Base-by-base conservation (phyloP, 78 protist species). In the Cavenderia fasciculata region DNA sequence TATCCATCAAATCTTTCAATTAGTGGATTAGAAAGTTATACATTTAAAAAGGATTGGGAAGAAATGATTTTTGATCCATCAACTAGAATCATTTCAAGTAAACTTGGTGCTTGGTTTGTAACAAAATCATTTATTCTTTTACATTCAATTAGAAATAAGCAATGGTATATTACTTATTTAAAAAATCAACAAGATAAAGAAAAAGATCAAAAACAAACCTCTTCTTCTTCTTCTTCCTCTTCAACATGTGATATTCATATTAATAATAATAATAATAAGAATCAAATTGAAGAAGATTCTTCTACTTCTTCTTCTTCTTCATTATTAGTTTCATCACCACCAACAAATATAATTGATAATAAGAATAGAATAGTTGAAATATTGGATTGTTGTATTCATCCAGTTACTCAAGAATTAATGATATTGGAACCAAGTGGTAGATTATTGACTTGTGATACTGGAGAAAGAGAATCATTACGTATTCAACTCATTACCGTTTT, bases 41-140 rank as follows among this genome's bases (percentile, higher is more conserved):
- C 65, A 14, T 44, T 79, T 2, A 65, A 56, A 56, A 65, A 43
- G 29, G 89, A 79, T 11, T 79, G 89, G 89, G 21, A 29, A 44
- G 74, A 66, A 11, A 3, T 8, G 4, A 66, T 79, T 3, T 68
- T 43, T 51, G n/a, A 68, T 10, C 10, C 1, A n/a, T n/a, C 4
- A 1, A 36, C 77, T 21, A 0, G 16, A 18, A 41, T 69, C 12
- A 11, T 54, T 1, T 36, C 89, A 25, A 65, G 70, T 40, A 79
- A 79, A 31, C 68, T 65, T 25, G 89, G 89, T 10, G 54, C 43
- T n/a, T 79, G 89, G 89, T 79, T 66, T 33, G 31, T 79, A 1
- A 79, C 89, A 4, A 41, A 38, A 16, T 34, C 89, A 0, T 79
- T 79, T 16, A 56, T 79, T 7, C 23, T 79, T 2, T 40, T 68